These are phyloP conservation scores for Clarireedia hainanense DNA, from an alignment of 2,329 filamentous ascomycete species.

Conservation along the genomic window DNA sequence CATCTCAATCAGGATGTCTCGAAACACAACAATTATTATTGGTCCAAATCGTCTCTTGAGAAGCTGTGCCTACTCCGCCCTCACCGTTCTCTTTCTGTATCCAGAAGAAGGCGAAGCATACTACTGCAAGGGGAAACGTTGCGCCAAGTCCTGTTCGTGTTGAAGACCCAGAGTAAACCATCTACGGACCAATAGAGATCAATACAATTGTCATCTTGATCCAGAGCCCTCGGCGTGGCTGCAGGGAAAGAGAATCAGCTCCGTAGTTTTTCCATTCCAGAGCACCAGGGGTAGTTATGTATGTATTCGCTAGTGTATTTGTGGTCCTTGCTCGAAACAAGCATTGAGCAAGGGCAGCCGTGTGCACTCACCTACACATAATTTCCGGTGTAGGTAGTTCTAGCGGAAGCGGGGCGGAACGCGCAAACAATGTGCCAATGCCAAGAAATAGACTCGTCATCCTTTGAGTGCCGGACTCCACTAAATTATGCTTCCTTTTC, in stretches of 20 bases:
- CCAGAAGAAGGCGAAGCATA: background rate
- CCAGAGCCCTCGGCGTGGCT: no score
- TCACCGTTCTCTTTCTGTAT: background rate
- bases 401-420: background rate
- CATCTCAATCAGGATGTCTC: background rate
- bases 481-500: background rate
- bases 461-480: background rate
- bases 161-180: no score
- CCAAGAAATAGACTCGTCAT: conserved; percentile 3
- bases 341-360: no score
- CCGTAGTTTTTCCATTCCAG: no score
- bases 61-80: background rate
- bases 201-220: no score
- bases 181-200: no score
- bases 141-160: background rate
- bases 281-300: no score
- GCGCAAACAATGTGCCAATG: background rate
- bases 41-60: background rate
- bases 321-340: no score
- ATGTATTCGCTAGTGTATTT: no score
- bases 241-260: no score
- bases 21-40: background rate
- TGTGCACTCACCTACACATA: background rate
- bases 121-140: background rate
- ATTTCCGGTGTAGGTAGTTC: background rate